Evolutionary conservation across 257 asterid species (phyloP).

Genomic region (Cruciata laevipes): DNA sequence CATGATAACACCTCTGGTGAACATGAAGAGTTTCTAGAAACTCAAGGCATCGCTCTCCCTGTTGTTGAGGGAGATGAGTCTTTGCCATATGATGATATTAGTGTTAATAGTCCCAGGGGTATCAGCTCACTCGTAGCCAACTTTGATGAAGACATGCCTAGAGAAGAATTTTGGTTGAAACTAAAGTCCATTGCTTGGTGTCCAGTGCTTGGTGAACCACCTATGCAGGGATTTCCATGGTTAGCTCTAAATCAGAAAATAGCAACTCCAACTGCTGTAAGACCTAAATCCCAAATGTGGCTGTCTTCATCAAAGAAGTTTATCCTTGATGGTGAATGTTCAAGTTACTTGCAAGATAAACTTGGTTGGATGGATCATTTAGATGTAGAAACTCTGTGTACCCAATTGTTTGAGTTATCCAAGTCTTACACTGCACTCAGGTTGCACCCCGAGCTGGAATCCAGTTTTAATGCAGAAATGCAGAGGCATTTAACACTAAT

Average conservation of each 20-base stretch:
- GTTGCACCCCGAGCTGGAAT: constrained; percentile 20
- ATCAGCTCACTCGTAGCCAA: constrained; percentile 36
- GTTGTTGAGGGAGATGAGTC: constrained; percentile 31
- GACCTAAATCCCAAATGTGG: constrained; percentile 92
- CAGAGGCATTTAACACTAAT: constrained; percentile 59
- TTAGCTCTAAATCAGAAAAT: constrained; percentile 38
- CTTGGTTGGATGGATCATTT: constrained; percentile 81
- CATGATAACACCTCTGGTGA: constrained; percentile 30
- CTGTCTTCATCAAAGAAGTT: constrained; percentile 64
- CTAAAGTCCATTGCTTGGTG: constrained; percentile 73
- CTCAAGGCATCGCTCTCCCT: constrained; percentile 30
- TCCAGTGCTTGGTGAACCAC: constrained; percentile 71
- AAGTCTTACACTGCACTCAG: constrained; percentile 44
- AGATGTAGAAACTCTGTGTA: constrained; percentile 44
- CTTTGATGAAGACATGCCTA: constrained; percentile 50
- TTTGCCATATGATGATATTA: constrained; percentile 31
- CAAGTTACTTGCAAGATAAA: constrained; percentile 45
- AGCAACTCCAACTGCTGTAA: constrained; percentile 61
- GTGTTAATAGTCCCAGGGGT: constrained; percentile 30
- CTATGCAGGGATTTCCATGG: constrained; percentile 74
- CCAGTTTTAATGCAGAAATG: constrained; percentile 42
- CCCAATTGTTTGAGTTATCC: constrained; percentile 67
- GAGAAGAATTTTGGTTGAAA: constrained; percentile 66
- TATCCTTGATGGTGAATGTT: constrained; percentile 75
- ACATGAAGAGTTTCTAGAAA: constrained; percentile 26